Percentiles rank a stretch among this genome's conserved stretches.
Conservation (phyloP, 2,329 filamentous ascomycete genomes). For the Chrysosporium keratinophilum region DNA sequence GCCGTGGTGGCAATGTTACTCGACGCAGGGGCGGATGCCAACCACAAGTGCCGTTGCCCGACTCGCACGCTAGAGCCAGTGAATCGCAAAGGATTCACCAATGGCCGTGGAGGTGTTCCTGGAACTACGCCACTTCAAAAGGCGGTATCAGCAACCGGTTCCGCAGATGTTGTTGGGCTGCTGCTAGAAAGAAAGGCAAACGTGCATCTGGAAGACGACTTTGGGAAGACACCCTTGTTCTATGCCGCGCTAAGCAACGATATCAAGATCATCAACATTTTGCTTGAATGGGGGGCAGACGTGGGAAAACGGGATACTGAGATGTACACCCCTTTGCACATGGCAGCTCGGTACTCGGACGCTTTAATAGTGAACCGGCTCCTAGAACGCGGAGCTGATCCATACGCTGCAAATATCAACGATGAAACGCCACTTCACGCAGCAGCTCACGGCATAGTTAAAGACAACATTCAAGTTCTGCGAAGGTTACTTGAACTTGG, state of each 20-base stretch:
- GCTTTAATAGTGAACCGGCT: background rate
- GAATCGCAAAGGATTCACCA: background rate
- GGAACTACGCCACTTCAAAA: conserved; percentile 4
- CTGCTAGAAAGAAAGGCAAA: conserved; percentile 1
- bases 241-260: conserved; percentile 6
- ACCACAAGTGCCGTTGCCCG: background rate
- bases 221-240: conserved; percentile 8
- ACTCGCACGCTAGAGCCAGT: background rate
- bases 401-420: conserved; percentile 26
- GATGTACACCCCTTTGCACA: background rate
- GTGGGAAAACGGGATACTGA: background rate
- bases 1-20: background rate
- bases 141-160: background rate
- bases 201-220: background rate
- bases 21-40: conserved; percentile 2
- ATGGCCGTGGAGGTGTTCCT: background rate
- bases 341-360: background rate
- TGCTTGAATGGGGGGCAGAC: conserved; percentile 4
- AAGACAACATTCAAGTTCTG: background rate
- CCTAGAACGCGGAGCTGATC: conserved; percentile 25
- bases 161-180: background rate
- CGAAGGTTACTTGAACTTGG: background rate
- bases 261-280: background rate
- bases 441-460: background rate
- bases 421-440: conserved; percentile 28